A percentile compares a stretch with the other conserved stretches of the same genome.
phyloP scores from a whole-genome alignment of 805 yeast genomes.

The Wickerhamomyces kurtzmanii region DNA sequence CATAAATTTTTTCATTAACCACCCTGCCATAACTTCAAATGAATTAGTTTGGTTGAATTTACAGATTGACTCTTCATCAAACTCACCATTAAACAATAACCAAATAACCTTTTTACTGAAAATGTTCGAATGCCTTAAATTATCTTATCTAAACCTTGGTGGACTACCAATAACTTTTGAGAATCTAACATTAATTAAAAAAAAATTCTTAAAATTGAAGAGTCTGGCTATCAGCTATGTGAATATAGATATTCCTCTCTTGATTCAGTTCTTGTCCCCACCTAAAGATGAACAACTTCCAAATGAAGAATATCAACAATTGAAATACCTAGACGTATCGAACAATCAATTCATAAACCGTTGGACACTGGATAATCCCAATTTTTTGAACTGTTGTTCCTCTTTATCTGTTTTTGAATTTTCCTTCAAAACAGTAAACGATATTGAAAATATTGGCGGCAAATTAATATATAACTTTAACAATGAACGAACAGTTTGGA shows the following conservation, averaged over 20 bases:
- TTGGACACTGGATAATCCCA: conserved; percentile 46
- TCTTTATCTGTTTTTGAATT: conserved; percentile 59
- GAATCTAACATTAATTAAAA: conserved; percentile 26
- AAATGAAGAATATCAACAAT: conserved; percentile 14
- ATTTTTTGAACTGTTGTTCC: conserved; percentile 32
- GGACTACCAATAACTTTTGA: conserved; percentile 46
- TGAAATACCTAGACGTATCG: conserved; percentile 57
- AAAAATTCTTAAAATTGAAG: conserved; percentile 26
- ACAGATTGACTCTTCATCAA: conserved; percentile 54
- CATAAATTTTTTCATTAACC: conserved; percentile 57
- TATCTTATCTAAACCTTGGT: conserved; percentile 47
- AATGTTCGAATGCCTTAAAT: conserved; percentile 25
- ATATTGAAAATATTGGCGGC: conserved; percentile 25
- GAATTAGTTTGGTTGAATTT: conserved; percentile 58
- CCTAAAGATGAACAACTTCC: not conserved
- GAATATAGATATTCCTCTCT: conserved; percentile 20
- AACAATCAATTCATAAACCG: conserved; percentile 50
- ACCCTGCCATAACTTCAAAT: conserved; percentile 47
- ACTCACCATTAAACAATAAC: conserved; percentile 44
- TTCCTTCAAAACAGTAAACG: conserved; percentile 44
- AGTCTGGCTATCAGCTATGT: conserved; percentile 25
- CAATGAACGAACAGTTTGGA: conserved; percentile 15
- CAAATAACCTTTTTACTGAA: conserved; percentile 37
- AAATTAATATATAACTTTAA: conserved; percentile 11
- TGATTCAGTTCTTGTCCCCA: conserved; percentile 19